These are phyloP conservation scores for Phylloporus arenicola DNA, from an alignment of 768 basidiomycete genomes.

Conservation along the genomic window DNA sequence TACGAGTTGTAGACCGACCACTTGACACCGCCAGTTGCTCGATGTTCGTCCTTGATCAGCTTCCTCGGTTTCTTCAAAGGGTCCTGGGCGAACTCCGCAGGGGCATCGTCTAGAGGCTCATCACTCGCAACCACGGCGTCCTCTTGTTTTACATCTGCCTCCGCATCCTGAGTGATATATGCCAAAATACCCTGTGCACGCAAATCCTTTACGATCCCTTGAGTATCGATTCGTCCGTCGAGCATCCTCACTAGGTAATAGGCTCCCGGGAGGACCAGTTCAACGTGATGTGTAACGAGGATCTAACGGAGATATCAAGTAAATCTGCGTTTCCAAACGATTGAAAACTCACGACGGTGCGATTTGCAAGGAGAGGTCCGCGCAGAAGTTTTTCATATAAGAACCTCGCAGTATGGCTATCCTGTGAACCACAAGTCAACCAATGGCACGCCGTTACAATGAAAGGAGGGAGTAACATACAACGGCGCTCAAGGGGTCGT, in stretches of 20 bases:
- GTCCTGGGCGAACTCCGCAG: neutral
- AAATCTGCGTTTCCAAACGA: neutral
- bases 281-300: slow-evolving; percentile 80
- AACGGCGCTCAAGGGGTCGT: slow-evolving; percentile 80
- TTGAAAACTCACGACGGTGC: slow-evolving; percentile 55
- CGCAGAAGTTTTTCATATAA: slow-evolving; percentile 59
- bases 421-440: slow-evolving; percentile 33
- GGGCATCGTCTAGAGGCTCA: slow-evolving; percentile 1
- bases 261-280: slow-evolving; percentile 70
- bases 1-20: slow-evolving; percentile 69
- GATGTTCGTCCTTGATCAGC: slow-evolving; percentile 74
- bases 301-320: slow-evolving; percentile 33
- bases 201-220: slow-evolving; percentile 65
- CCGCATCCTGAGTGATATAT: slow-evolving; percentile 49
- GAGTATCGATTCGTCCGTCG: slow-evolving; percentile 73
- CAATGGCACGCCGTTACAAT: neutral
- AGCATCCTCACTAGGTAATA: slow-evolving; percentile 73
- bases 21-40: slow-evolving; percentile 77
- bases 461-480: slow-evolving; percentile 36
- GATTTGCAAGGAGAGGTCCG: slow-evolving; percentile 58
- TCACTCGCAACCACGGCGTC: slow-evolving; percentile 23
- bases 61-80: slow-evolving; percentile 59
- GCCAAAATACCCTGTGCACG: slow-evolving; percentile 57
- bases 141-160: slow-evolving; percentile 45
- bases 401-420: slow-evolving; percentile 62